Base-by-base conservation (phyloP, 2,329 filamentous ascomycete genomes). In the Ceratocystis cubensis region DNA sequence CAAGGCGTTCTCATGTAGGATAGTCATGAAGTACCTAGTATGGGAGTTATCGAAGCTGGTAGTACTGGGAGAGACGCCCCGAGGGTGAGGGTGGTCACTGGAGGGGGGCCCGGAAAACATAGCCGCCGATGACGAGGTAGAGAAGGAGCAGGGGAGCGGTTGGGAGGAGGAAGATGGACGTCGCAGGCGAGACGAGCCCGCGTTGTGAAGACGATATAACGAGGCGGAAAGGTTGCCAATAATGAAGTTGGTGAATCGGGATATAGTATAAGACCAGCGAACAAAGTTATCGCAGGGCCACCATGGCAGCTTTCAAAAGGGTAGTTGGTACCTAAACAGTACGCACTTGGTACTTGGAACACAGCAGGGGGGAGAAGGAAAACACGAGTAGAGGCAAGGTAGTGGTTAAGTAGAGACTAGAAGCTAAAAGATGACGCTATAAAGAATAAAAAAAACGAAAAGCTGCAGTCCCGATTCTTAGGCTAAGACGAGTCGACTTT, bases 51-150 rank as follows among this genome's bases (percentile, higher is more conserved):
- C 66, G 46, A 67, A 67, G 45, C 66, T 67, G 17, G 63, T 57
- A 50, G 63, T 63, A 41, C 57, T 67, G 44, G 66, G 66, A 30
- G 66, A 67, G 6, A 65, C 57, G 53, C 66, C 66, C 17, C 63
- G 63, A 28, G 63, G 45, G 45, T 59, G 63, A 28, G 63, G 45
- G 30, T 59, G 66, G 46, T 67, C 63, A 15, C 48, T 53, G 44
- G 63, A 59, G 15, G 66, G 46, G 15, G 66, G 37, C 17, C 63
- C 61, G 20, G 66, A 65, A 48, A 67, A 67, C 66, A 67, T 67
- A 22, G 30, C 50, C 20, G 33, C 28, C n/a, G 8, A 33, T 15
- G 33, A 25, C n/a, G 20, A n/a, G 33, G 30, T 28, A 5, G n/a
- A n/a, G 25, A 44, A 8, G 15, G 15, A 15, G 45, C 7, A 13